These are phyloP conservation scores for Oryza glumipatula DNA, from an alignment of 176 grass and related monocot species.

Conservation along the genomic window DNA sequence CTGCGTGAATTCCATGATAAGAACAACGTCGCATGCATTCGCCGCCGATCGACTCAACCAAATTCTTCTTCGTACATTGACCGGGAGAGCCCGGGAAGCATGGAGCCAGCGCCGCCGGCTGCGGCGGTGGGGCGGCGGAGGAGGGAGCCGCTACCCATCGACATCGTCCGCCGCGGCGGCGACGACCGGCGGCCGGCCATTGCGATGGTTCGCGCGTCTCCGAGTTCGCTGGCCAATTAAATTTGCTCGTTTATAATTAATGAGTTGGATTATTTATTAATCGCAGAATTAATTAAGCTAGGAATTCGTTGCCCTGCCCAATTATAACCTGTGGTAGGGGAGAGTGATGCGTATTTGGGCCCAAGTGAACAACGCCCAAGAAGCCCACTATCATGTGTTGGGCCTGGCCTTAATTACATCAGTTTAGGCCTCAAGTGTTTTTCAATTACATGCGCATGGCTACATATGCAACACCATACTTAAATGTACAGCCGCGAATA, in stretches of 20 bases:
- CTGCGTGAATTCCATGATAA: not conserved
- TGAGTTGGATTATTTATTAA: not conserved
- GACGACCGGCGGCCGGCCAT: conserved; percentile 31
- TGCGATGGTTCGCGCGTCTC: not conserved
- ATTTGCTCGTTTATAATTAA: not conserved
- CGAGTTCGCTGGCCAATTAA: not conserved
- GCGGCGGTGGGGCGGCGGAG: not conserved
- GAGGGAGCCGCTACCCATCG: conserved; percentile 30
- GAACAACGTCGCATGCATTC: not conserved
- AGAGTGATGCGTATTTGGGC: not conserved
- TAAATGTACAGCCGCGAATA: too few species aligned
- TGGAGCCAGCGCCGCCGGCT: conserved; percentile 21
- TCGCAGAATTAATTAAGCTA: not conserved
- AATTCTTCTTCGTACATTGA: conserved; percentile 31
- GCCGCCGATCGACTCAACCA: too few species aligned
- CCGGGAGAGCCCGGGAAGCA: conserved; percentile 28
- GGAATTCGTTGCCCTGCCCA: not conserved
- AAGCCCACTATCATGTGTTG: too few species aligned
- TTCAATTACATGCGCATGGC: too few species aligned
- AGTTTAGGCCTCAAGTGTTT: too few species aligned
- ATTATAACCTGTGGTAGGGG: conserved; percentile 38
- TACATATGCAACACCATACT: too few species aligned
- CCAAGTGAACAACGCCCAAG: too few species aligned
- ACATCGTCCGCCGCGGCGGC: conserved; percentile 43
- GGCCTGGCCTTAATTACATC: too few species aligned